Conservation (phyloP, 2,329 filamentous ascomycete genomes). For the Penicillium sp. region DNA sequence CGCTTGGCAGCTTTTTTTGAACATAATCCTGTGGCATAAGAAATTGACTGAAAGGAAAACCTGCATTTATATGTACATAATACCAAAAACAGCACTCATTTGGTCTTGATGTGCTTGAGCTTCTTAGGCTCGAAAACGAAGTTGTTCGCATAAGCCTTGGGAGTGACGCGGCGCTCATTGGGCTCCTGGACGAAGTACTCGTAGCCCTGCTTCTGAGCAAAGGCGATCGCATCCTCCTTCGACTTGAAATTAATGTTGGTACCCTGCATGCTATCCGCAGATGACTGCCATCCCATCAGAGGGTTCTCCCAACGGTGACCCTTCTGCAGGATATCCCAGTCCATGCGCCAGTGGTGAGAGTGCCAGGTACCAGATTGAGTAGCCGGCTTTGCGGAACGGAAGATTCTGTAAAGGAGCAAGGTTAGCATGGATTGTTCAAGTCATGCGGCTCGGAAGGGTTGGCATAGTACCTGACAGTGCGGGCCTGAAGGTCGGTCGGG, state of each 20-base stretch:
- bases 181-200: slow-evolving; percentile 99
- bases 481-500: slow-evolving; percentile 87
- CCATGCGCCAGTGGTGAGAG: slow-evolving; percentile 88
- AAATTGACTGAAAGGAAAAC: slow-evolving; percentile 11
- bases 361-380: slow-evolving; percentile 93
- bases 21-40: background rate
- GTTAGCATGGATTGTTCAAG: slow-evolving; percentile 10
- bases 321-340: slow-evolving; percentile 92
- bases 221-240: slow-evolving; percentile 92
- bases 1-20: background rate
- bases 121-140: slow-evolving; percentile 83
- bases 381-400: slow-evolving; percentile 85
- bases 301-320: slow-evolving; percentile 98
- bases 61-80: slow-evolving; percentile 41
- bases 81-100: slow-evolving; percentile 55
- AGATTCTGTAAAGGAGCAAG: slow-evolving; percentile 66
- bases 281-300: slow-evolving; percentile 98
- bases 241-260: slow-evolving; percentile 85
- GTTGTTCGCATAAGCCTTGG: slow-evolving; percentile 97
- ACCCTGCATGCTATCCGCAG: slow-evolving; percentile 91
- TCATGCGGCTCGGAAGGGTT: background rate
- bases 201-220: slow-evolving; percentile 98
- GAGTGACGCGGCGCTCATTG: slow-evolving; percentile 78
- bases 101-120: slow-evolving; percentile 82
- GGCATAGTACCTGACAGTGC: slow-evolving; percentile 77